Conservation (phyloP, 108 stramenopile genomes). For the Skeletonema potamos region DNA sequence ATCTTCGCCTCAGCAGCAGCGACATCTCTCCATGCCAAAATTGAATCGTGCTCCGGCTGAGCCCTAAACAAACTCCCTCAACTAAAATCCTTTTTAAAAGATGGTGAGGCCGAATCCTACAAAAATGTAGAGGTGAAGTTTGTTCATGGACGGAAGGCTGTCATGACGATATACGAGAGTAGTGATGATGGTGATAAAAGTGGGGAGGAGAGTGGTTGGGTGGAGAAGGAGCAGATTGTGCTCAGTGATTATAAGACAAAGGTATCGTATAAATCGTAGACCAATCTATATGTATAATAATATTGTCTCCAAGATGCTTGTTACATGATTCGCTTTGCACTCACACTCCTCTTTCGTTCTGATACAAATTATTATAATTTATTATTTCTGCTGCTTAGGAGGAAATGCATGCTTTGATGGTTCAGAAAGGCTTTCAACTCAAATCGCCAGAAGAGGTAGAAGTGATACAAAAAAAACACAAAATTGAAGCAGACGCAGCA, state of each 20-base stretch:
- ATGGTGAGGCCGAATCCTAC: conserved; percentile 33
- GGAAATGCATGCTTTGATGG: conserved; percentile 62
- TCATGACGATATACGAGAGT: conserved; percentile 47
- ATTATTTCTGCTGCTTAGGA: conserved; percentile 24
- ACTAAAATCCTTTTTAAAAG: conserved; percentile 42
- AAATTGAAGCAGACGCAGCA: not conserved
- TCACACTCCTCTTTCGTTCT: not conserved
- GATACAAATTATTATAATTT: not conserved
- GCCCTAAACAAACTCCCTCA: conserved; percentile 31
- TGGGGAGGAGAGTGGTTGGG: conserved; percentile 3
- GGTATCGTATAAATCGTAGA: conserved; percentile 17
- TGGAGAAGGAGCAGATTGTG: conserved; percentile 45
- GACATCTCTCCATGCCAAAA: conserved; percentile 15
- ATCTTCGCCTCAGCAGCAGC: not conserved
- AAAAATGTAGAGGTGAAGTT: conserved; percentile 33
- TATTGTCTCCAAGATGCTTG: not conserved
- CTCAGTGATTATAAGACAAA: conserved; percentile 57
- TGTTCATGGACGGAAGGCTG: conserved; percentile 28
- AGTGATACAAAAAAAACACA: not conserved
- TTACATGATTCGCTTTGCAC: not conserved
- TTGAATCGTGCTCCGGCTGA: conserved; percentile 48
- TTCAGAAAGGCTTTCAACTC: conserved; percentile 46
- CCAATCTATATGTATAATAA: too few species aligned
- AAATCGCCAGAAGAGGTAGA: not conserved
- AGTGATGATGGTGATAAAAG: not conserved